phyloP scores from a whole-genome alignment of 2,329 filamentous ascomycete genomes.

The Ceratocystis lukuohia region DNA sequence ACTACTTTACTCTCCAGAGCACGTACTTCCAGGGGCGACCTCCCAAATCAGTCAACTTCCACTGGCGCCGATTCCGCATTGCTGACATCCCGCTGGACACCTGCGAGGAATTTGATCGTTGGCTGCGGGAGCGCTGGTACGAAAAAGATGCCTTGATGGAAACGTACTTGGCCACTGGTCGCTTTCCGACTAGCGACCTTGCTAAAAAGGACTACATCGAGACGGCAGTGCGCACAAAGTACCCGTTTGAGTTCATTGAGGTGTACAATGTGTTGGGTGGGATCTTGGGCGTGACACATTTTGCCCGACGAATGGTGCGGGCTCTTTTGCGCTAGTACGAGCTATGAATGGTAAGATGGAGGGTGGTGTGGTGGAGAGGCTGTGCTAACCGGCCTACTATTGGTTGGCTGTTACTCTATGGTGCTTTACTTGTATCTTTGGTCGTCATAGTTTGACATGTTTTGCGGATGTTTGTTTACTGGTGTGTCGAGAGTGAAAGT shows the following conservation, averaged over 20 bases:
- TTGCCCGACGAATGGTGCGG: constrained; percentile 11
- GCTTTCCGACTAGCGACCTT: constrained; percentile 47
- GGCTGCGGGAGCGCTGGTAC: constrained; percentile 76
- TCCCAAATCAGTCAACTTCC: constrained; percentile 91
- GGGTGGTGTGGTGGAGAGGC: not conserved
- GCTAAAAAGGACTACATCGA: constrained; percentile 19
- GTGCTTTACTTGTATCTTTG: not conserved
- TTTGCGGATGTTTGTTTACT: not conserved
- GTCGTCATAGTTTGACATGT: not conserved
- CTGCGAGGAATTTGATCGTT: constrained; percentile 61
- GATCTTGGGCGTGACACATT: constrained; percentile 9
- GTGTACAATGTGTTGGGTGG: constrained; percentile 18
- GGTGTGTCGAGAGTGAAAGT: constrained; percentile 10
- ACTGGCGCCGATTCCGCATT: constrained; percentile 79
- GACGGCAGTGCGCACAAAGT: constrained; percentile 17
- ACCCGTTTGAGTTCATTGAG: constrained; percentile 18
- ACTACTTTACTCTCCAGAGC: constrained; percentile 73
- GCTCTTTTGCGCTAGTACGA: constrained; percentile 5
- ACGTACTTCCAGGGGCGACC: constrained; percentile 81
- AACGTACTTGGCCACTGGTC: constrained; percentile 60
- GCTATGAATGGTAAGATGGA: not conserved
- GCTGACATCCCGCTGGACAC: constrained; percentile 68
- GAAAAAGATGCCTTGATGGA: constrained; percentile 88
- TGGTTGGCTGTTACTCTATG: not conserved
- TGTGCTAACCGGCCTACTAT: not conserved